phyloP scores from a whole-genome alignment of 2,329 filamentous ascomycete genomes.

The Myriosclerotinia curreyana region DNA sequence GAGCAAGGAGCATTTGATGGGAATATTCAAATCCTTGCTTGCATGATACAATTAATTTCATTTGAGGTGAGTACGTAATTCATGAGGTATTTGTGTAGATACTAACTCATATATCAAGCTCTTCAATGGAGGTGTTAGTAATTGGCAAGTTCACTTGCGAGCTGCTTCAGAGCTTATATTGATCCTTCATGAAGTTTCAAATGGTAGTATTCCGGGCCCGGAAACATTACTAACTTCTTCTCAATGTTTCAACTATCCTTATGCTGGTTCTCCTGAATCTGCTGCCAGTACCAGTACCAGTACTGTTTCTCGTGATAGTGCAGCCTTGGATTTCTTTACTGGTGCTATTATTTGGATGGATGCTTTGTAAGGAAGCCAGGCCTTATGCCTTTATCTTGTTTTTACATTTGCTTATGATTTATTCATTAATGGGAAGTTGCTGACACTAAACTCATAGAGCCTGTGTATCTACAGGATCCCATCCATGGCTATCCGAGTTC shows the following conservation, averaged over 20 bases:
- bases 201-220: constrained; percentile 12
- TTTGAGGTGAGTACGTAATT: constrained; percentile 14
- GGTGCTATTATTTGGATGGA: constrained; percentile 20
- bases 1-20: constrained; percentile 15
- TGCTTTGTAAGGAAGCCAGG: constrained; percentile 4
- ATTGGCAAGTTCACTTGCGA: constrained; percentile 51
- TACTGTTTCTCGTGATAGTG: constrained; percentile 12
- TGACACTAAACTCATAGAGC: constrained; percentile 37
- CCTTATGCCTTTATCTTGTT: background rate
- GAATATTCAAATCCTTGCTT: constrained; percentile 19
- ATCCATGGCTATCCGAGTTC: constrained; percentile 43
- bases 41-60: constrained; percentile 21
- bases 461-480: constrained; percentile 43
- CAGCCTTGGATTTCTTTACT: constrained; percentile 18
- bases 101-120: constrained; percentile 20
- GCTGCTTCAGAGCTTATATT: constrained; percentile 51
- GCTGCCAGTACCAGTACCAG: background rate
- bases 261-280: background rate
- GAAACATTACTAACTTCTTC: constrained; percentile 13
- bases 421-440: background rate
- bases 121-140: constrained; percentile 45
- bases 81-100: background rate
- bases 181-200: constrained; percentile 13
- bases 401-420: background rate
- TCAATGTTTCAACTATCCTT: constrained; percentile 6